These are phyloP conservation scores for Flueggea neowawraea DNA, from an alignment of 441 rosid species.

Conservation along the genomic window DNA sequence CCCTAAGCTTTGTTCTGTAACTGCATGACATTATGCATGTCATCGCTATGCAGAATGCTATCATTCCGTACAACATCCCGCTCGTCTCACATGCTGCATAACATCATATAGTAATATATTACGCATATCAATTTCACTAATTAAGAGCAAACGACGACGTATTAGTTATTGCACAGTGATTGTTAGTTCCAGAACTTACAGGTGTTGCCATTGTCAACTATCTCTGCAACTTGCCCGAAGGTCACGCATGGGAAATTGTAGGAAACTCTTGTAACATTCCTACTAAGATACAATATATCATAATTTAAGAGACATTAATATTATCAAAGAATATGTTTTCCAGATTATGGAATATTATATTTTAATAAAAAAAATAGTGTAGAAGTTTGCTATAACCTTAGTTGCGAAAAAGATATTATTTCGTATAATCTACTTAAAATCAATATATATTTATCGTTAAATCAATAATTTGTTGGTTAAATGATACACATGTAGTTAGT, in stretches of 20 bases:
- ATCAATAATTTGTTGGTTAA: too few relatives aligned
- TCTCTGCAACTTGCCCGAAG: conserved; percentile 46
- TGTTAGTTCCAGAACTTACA: conserved; percentile 24
- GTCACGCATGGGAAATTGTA: conserved; percentile 51
- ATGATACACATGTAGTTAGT: too few relatives aligned
- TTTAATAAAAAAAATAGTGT: too few relatives aligned
- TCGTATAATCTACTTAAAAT: too few relatives aligned
- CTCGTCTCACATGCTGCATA: conserved; percentile 44
- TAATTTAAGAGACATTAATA: not conserved
- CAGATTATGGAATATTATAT: too few relatives aligned
- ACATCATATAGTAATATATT: not conserved
- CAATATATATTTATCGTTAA: too few relatives aligned
- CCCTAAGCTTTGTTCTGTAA: conserved; percentile 49
- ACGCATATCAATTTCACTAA: not conserved
- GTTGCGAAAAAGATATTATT: too few relatives aligned
- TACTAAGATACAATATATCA: conserved; percentile 26
- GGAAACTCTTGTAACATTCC: conserved; percentile 23
- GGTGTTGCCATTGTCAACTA: conserved; percentile 35
- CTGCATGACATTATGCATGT: conserved; percentile 58
- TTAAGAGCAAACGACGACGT: not conserved
- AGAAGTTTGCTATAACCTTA: too few relatives aligned
- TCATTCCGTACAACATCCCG: conserved; percentile 40
- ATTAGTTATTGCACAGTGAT: not conserved
- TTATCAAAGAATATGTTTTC: too few relatives aligned
- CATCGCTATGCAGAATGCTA: conserved; percentile 23